Base-by-base conservation (phyloP, 352 stramenopile species). In the Globisporangium parvum region DNA sequence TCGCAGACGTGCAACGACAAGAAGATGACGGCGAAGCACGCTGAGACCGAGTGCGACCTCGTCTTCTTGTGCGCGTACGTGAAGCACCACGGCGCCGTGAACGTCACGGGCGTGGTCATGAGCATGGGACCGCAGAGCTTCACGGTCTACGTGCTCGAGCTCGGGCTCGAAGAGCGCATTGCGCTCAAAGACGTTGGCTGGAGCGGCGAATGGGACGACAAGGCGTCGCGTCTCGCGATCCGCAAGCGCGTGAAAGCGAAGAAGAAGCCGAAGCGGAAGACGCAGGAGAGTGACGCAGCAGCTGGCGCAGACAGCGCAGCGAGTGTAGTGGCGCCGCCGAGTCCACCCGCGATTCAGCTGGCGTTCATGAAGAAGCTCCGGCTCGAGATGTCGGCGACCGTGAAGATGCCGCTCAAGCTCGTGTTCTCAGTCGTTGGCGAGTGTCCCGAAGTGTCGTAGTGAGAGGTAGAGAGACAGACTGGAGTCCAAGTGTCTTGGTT, bases 1-100 rank as follows among this genome's bases (percentile, higher is more conserved):
- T 70, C 82, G 18, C 71, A 88, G 41, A 85, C 85, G 46, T 95
- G 85, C 55, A 96, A 95, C 50, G 71, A 90, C 42, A 92, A 94
- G 75, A 95, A 95, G 65, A 73, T 80, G 66, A 75, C 79, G 9
- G 71, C 84, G 20, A 95, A 95, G 66, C 73, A 80, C 24, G 87
- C 87, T 0, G 80, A 94, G 63, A 85, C 84, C 9, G 73, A 78
- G 23, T 87, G 73, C 46, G 83, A 93, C 50, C 72, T 89, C 31
- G 66, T 95, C 14, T 95, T 91, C 55, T 58, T 96, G 54, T 88
- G 80, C 48, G 73, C 85, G 5, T 91, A 88, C 57, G 63, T 91
- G 24, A 75, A 88, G 60, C 66, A 88, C 53, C 59, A 83, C 50
- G 72, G 71, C 17, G 70, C 73, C 44, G 52, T 90, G 10, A 70